Percentiles rank a stretch among this genome's conserved stretches.
These are phyloP conservation scores for Russula virescens DNA, from an alignment of 768 basidiomycete species.

Conservation along the genomic window DNA sequence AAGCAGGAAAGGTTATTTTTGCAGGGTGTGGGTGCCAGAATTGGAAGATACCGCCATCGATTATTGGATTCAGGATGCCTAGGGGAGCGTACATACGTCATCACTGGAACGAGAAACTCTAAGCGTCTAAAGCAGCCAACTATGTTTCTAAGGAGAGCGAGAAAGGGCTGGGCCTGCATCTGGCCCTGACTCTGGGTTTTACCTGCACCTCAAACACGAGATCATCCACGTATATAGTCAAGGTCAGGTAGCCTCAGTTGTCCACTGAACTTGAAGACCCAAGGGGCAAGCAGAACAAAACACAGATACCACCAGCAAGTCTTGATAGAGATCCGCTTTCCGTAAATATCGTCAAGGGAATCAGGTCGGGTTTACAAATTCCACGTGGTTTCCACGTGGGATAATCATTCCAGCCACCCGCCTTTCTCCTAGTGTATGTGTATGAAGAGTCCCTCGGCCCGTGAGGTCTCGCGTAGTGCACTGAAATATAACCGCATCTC, in stretches of 20 bases:
- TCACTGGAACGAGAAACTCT: not conserved
- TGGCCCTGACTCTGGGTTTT: not conserved
- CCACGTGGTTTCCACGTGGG: slow-evolving; percentile 5
- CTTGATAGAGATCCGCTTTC: not conserved
- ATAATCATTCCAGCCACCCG: not conserved
- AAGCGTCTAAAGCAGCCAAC: slow-evolving; percentile 3
- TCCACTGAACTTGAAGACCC: not conserved
- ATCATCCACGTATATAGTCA: not conserved
- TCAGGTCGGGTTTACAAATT: not conserved
- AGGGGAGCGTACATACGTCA: not conserved
- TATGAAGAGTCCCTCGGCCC: not conserved
- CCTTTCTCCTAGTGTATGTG: not conserved
- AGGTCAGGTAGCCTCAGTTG: not conserved
- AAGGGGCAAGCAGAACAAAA: not conserved
- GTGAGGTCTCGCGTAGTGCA: not conserved
- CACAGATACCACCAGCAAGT: not conserved
- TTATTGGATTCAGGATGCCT: not conserved
- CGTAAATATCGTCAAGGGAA: slow-evolving; percentile 5
- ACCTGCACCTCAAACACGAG: not conserved
- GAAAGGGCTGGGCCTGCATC: not conserved
- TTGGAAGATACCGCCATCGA: slow-evolving; percentile 6
- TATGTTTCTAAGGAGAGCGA: slow-evolving; percentile 5
- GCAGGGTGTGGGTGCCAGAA: not conserved
- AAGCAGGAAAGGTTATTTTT: slow-evolving; percentile 1
- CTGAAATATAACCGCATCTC: not conserved